A percentile compares a stretch with the other conserved stretches of the same genome.
Evolutionary conservation across 768 basidiomycete genomes (phyloP).

Genomic region (Pleurotus cornucopiae): DNA sequence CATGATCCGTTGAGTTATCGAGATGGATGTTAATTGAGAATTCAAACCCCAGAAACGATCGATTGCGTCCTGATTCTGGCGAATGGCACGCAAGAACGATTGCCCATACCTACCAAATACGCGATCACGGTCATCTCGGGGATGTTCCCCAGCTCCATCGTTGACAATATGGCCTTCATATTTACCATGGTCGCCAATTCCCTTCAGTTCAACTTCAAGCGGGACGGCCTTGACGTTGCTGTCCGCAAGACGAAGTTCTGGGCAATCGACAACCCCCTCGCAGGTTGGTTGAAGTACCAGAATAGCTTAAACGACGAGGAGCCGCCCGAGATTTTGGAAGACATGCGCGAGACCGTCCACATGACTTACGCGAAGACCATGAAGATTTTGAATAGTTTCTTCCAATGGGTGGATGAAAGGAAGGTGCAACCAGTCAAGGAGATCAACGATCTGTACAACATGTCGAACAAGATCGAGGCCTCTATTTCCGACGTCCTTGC

Average conservation of each 20-base stretch:
- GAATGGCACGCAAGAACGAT: slow-evolving; percentile 20
- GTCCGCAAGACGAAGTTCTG: slow-evolving; percentile 8
- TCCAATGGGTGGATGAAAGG: slow-evolving; percentile 11
- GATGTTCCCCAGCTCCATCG: slow-evolving; percentile 21
- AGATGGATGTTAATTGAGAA: neutral
- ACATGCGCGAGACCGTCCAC: slow-evolving; percentile 7
- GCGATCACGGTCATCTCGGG: slow-evolving; percentile 18
- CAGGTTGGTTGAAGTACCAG: slow-evolving; percentile 9
- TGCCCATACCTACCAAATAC: slow-evolving; percentile 22
- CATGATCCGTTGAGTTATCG: too few relatives aligned
- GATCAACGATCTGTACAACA: slow-evolving; percentile 10
- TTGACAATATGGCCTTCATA: slow-evolving; percentile 21
- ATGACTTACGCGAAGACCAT: slow-evolving; percentile 13
- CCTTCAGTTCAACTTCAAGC: slow-evolving; percentile 20
- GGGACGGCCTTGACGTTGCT: slow-evolving; percentile 11
- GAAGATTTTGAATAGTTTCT: slow-evolving; percentile 2
- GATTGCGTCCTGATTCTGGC: slow-evolving; percentile 24
- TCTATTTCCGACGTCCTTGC: slow-evolving; percentile 11
- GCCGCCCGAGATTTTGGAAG: slow-evolving; percentile 8
- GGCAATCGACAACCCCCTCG: slow-evolving; percentile 14
- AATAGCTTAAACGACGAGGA: neutral
- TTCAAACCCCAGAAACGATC: slow-evolving; percentile 10
- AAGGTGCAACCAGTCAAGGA: slow-evolving; percentile 1
- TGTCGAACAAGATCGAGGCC: slow-evolving; percentile 12
- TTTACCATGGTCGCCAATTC: slow-evolving; percentile 19